These are phyloP conservation scores for Chaetomium olivaceum DNA, from an alignment of 2,329 filamentous ascomycete genomes.

Conservation along the genomic window DNA sequence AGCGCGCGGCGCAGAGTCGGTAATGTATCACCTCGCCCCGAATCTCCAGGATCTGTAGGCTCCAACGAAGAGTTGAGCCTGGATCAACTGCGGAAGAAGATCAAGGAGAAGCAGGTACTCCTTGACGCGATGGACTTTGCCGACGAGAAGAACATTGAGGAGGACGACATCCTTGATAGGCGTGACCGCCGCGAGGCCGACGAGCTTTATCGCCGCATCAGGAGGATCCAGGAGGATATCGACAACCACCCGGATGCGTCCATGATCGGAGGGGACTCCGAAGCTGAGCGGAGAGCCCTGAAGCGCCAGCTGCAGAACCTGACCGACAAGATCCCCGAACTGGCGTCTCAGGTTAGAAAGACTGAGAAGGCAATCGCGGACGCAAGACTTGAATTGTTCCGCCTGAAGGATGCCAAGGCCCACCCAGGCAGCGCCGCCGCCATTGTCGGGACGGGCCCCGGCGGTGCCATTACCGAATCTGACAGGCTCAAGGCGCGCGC, in stretches of 20 bases:
- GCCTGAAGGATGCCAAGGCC: conserved; percentile 87
- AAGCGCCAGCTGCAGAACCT: conserved; percentile 87
- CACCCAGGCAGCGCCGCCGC: conserved; percentile 77
- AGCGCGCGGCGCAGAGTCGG: conserved; percentile 85
- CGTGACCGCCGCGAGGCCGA: conserved; percentile 90
- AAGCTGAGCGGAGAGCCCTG: conserved; percentile 81
- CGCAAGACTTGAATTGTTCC: conserved; percentile 87
- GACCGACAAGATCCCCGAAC: conserved; percentile 85
- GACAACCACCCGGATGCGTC: conserved; percentile 82
- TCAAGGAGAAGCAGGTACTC: conserved; percentile 90
- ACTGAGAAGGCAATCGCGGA: conserved; percentile 93
- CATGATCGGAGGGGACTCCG: conserved; percentile 72
- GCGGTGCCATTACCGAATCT: conserved; percentile 85
- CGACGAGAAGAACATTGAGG: conserved; percentile 84
- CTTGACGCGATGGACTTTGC: conserved; percentile 96
- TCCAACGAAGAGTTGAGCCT: conserved; percentile 80
- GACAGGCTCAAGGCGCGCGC: conserved; percentile 93
- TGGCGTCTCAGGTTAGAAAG: conserved; percentile 88
- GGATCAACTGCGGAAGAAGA: conserved; percentile 88
- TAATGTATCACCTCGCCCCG: conserved; percentile 75
- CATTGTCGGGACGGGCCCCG: conserved; percentile 90
- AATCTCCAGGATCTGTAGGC: conserved; percentile 66
- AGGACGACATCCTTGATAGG: conserved; percentile 88
- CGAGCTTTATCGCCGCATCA: conserved; percentile 88
- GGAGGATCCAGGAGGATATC: conserved; percentile 91